These are phyloP conservation scores for Asterophora lycoperdoides DNA, from an alignment of 768 basidiomycete species.

Conservation along the genomic window DNA sequence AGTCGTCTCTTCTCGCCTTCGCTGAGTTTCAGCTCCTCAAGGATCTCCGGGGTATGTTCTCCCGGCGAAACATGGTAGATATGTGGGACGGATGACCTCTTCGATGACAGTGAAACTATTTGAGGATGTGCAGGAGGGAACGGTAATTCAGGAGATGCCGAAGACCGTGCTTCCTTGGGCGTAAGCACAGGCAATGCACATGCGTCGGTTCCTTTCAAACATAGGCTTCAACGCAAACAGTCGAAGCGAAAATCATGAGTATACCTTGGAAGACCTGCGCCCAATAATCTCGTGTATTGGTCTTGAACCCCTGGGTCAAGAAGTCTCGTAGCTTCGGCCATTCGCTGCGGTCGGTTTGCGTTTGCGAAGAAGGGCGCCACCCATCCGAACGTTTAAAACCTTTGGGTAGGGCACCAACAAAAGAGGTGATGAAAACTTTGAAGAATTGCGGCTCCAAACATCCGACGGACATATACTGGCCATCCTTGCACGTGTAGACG, in stretches of 20 bases:
- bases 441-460: slow-evolving; percentile 77
- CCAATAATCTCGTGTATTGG: slow-evolving; percentile 66
- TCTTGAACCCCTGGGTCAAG: slow-evolving; percentile 59
- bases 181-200: slow-evolving; percentile 68
- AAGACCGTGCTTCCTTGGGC: slow-evolving; percentile 52
- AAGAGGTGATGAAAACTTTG: slow-evolving; percentile 50
- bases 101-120: slow-evolving; percentile 27
- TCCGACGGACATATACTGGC: slow-evolving; percentile 71
- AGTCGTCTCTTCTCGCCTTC: slow-evolving; percentile 36
- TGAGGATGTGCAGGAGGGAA: slow-evolving; percentile 53
- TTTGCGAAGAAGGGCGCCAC: slow-evolving; percentile 51
- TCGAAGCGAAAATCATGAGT: slow-evolving; percentile 12
- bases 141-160: slow-evolving; percentile 31
- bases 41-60: slow-evolving; percentile 48
- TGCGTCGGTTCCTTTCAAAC: slow-evolving; percentile 56
- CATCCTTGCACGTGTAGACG: slow-evolving; percentile 69
- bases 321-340: slow-evolving; percentile 60
- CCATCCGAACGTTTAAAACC: slow-evolving; percentile 40
- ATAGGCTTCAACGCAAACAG: neutral
- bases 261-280: slow-evolving; percentile 59
- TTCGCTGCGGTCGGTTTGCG: slow-evolving; percentile 40
- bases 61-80: slow-evolving; percentile 40
- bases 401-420: slow-evolving; percentile 45
- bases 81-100: slow-evolving; percentile 5
- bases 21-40: slow-evolving; percentile 49